Percentiles rank a stretch among this genome's conserved stretches.
Evolutionary conservation across 1,284 basidiomycete species (phyloP).

Genomic region (Peniophora sp.): DNA sequence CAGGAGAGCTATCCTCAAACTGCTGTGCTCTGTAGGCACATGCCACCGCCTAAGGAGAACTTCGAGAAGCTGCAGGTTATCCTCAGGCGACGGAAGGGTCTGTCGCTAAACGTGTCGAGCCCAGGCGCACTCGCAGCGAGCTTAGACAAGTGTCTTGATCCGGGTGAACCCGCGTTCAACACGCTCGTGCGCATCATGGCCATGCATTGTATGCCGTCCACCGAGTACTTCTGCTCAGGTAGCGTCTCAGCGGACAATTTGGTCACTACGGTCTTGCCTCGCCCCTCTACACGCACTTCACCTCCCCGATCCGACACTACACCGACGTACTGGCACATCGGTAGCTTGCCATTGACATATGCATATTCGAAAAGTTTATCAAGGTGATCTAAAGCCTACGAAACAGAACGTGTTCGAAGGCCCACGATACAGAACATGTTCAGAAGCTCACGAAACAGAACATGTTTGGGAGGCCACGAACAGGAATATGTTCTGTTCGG

Average conservation of each 20-base stretch:
- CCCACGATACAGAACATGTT: too few species aligned
- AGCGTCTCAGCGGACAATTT: conserved; percentile 88
- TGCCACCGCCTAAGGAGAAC: conserved; percentile 88
- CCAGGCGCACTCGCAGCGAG: conserved; percentile 89
- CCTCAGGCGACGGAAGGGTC: conserved; percentile 76
- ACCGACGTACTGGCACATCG: conserved; percentile 95
- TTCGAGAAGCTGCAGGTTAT: conserved; percentile 97
- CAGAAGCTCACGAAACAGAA: too few species aligned
- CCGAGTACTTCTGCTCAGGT: conserved; percentile 97
- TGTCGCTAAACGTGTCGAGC: conserved; percentile 87
- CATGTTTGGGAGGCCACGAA: too few species aligned
- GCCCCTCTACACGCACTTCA: conserved; percentile 98
- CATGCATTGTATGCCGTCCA: conserved; percentile 95
- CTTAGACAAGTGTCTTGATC: conserved; percentile 82
- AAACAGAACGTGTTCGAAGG: too few species aligned
- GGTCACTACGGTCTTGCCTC: conserved; percentile 96
- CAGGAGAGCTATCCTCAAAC: conserved; percentile 95
- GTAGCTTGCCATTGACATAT: too few species aligned
- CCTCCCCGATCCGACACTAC: conserved; percentile 88
- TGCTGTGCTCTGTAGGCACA: conserved; percentile 89
- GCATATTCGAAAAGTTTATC: too few species aligned
- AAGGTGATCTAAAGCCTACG: too few species aligned
- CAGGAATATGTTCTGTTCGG: too few species aligned
- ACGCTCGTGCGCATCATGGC: conserved; percentile 99
- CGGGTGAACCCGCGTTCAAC: conserved; percentile 84